A percentile compares a stretch with the other conserved stretches of the same genome.
Conservation (phyloP, 345 rosid species). For the Streptanthus diversifolius region DNA sequence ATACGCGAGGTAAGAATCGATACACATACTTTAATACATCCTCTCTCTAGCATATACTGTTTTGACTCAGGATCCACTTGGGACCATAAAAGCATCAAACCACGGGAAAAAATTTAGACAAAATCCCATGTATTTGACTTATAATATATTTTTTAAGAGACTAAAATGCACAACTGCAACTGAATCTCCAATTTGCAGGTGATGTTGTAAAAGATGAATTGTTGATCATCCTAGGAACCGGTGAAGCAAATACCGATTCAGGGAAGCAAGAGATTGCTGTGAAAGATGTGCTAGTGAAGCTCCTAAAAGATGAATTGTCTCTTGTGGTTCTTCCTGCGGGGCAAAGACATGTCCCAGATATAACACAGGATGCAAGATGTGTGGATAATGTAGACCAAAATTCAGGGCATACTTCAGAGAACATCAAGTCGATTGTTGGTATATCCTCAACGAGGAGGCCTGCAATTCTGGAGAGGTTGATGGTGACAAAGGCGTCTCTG, state of each 20-base stretch:
- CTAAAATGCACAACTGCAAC: neutral
- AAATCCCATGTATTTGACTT: neutral
- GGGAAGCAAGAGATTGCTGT: conserved; percentile 36
- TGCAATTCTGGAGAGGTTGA: conserved; percentile 49
- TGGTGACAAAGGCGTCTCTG: conserved; percentile 64
- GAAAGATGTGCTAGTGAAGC: conserved; percentile 50
- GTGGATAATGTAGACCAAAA: conserved; percentile 28
- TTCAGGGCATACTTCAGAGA: conserved; percentile 17
- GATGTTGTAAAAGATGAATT: conserved; percentile 60
- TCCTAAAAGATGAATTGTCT: conserved; percentile 64
- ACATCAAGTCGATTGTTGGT: conserved; percentile 17
- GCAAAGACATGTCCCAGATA: conserved; percentile 24
- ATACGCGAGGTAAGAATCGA: conserved; percentile 43
- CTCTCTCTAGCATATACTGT: neutral
- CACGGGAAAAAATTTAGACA: neutral
- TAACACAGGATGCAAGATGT: conserved; percentile 3
- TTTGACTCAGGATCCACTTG: neutral
- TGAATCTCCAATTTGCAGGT: conserved; percentile 47
- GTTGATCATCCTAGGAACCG: conserved; percentile 60
- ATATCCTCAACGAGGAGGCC: conserved; percentile 67
- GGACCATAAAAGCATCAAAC: neutral
- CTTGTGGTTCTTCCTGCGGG: conserved; percentile 51
- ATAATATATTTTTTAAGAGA: no score
- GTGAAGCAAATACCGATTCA: conserved; percentile 31
- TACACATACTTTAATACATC: neutral